Evolutionary conservation across 1,284 basidiomycete species (phyloP).

Genomic region (Vanrija sp.): DNA sequence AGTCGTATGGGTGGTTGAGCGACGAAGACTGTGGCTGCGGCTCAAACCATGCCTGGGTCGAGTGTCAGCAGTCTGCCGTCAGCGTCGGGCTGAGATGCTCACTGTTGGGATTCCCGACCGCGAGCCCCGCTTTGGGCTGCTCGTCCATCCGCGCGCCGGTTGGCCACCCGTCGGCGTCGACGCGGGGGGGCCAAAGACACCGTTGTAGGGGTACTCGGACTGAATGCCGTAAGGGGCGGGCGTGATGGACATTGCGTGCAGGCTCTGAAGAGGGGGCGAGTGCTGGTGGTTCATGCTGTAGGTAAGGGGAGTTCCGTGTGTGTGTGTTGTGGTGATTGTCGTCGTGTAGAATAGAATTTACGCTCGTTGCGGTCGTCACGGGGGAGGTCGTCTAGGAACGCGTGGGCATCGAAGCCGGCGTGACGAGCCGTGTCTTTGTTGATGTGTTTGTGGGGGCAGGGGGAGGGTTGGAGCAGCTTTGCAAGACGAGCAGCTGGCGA

Average conservation of each 20-base stretch:
- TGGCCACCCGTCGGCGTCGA: conserved; percentile 15
- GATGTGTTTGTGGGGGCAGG: too few species aligned
- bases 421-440: too few species aligned
- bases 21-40: conserved; percentile 24
- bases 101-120: conserved; percentile 41
- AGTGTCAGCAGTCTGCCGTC: not conserved
- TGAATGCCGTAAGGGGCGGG: conserved; percentile 23
- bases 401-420: conserved; percentile 1
- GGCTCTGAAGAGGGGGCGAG: conserved; percentile 37
- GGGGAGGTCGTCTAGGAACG: conserved; percentile 7
- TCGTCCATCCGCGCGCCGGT: conserved; percentile 26
- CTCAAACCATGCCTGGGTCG: conserved; percentile 43
- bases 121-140: conserved; percentile 33
- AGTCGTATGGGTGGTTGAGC: conserved; percentile 27
- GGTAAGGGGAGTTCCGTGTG: not conserved
- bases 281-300: conserved; percentile 18
- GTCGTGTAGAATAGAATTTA: conserved; percentile 1
- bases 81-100: conserved; percentile 6
- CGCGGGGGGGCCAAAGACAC: conserved; percentile 41
- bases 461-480: not conserved
- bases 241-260: conserved; percentile 39
- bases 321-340: not conserved
- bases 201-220: conserved; percentile 42
- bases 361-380: conserved; percentile 6
- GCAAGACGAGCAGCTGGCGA: not conserved